Percentiles rank a stretch among this genome's conserved stretches.
Evolutionary conservation across 2,329 filamentous ascomycete species (phyloP).

Genomic region (Penicillium digitatum): DNA sequence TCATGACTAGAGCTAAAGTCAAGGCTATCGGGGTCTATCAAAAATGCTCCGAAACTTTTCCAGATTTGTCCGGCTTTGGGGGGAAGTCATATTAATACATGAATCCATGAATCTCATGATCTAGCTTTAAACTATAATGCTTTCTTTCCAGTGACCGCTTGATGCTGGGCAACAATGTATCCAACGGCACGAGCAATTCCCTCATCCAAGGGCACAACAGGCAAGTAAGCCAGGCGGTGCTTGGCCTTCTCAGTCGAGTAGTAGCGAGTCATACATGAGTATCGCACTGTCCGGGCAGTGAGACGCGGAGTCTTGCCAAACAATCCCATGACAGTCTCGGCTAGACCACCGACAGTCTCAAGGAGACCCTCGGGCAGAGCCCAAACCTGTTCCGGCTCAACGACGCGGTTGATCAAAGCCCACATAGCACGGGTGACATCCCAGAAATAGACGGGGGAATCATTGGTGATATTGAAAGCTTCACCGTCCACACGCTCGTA

Average conservation of each 20-base stretch:
- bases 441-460: slow-evolving; percentile 84
- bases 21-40: too few species aligned
- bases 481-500: slow-evolving; percentile 76
- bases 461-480: slow-evolving; percentile 87
- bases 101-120: slow-evolving; percentile 7
- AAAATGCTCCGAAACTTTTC: too few species aligned
- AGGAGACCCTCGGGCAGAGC: slow-evolving; percentile 41
- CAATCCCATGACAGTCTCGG: slow-evolving; percentile 42
- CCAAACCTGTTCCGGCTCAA: slow-evolving; percentile 43
- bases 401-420: slow-evolving; percentile 49
- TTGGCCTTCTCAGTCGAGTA: slow-evolving; percentile 48
- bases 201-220: slow-evolving; percentile 46
- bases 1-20: too few species aligned
- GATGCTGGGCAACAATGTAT: slow-evolving; percentile 37
- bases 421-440: slow-evolving; percentile 79
- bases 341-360: slow-evolving; percentile 39
- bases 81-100: slow-evolving; percentile 19
- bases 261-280: slow-evolving; percentile 49
- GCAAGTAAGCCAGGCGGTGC: slow-evolving; percentile 43
- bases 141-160: slow-evolving; percentile 39
- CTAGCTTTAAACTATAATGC: slow-evolving; percentile 27
- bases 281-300: slow-evolving; percentile 44
- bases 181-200: slow-evolving; percentile 46
- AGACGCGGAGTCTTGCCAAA: slow-evolving; percentile 47
- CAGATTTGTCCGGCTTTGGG: not conserved